These are phyloP conservation scores for Aspergillus calidoustus DNA, from an alignment of 2,329 filamentous ascomycete genomes.

Conservation along the genomic window DNA sequence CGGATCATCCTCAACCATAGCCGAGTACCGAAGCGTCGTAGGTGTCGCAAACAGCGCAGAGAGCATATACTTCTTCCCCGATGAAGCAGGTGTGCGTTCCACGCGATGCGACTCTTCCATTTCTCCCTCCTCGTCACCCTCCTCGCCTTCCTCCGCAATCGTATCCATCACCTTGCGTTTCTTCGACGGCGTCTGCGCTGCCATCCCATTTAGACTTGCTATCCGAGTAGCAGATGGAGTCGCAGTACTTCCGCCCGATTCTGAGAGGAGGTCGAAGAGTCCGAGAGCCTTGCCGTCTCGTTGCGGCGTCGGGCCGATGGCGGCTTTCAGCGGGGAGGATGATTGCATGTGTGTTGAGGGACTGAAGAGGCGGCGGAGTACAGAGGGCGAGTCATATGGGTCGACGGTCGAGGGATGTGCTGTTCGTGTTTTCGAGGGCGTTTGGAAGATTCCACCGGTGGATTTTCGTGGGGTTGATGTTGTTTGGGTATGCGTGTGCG, in stretches of 20 bases:
- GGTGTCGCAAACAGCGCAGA: slow-evolving; percentile 53
- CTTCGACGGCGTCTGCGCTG: slow-evolving; percentile 45
- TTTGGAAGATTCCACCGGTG: slow-evolving; percentile 34
- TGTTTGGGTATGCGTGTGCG: slow-evolving; percentile 3
- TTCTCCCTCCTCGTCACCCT: slow-evolving; percentile 33
- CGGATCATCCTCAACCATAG: slow-evolving; percentile 42
- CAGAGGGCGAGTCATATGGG: slow-evolving; percentile 50
- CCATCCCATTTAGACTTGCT: slow-evolving; percentile 32
- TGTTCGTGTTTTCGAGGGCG: slow-evolving; percentile 36
- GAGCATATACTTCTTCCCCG: slow-evolving; percentile 50
- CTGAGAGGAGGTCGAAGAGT: slow-evolving; percentile 53
- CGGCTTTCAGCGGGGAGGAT: slow-evolving; percentile 42
- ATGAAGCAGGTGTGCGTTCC: slow-evolving; percentile 47
- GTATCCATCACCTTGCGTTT: slow-evolving; percentile 31
- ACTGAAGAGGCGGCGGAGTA: slow-evolving; percentile 43
- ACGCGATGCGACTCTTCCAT: slow-evolving; percentile 30
- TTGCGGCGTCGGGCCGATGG: slow-evolving; percentile 54
- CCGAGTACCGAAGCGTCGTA: slow-evolving; percentile 48
- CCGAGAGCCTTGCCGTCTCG: slow-evolving; percentile 54
- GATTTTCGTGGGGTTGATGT: slow-evolving; percentile 44
- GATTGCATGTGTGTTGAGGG: slow-evolving; percentile 36
- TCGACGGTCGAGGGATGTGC: slow-evolving; percentile 48
- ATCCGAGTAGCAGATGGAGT: slow-evolving; percentile 38
- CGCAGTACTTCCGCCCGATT: slow-evolving; percentile 42
- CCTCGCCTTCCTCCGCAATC: slow-evolving; percentile 35